Conservation (phyloP, 257 asterid genomes). For the Penstemon davidsonii region DNA sequence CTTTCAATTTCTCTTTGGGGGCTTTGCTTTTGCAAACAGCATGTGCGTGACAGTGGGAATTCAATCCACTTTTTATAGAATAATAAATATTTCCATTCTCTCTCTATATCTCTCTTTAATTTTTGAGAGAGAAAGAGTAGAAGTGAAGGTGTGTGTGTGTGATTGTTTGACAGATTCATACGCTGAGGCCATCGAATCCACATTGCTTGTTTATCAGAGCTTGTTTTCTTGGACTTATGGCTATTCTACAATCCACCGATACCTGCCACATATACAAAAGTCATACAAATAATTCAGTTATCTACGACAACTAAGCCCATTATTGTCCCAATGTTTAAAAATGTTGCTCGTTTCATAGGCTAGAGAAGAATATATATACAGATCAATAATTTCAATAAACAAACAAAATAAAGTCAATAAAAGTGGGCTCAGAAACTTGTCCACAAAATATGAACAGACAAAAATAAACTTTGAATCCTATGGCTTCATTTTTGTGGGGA, state of each 20-base stretch:
- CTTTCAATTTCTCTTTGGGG: neutral
- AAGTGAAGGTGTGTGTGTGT: neutral
- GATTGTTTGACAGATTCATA: conserved; percentile 33
- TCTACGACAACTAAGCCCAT: too few relatives aligned
- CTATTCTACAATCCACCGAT: conserved; percentile 81
- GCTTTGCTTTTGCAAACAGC: conserved; percentile 11
- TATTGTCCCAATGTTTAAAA: neutral
- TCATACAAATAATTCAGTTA: neutral
- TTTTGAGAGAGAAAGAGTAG: neutral
- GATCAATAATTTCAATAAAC: conserved; percentile 9
- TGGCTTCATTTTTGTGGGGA: too few relatives aligned
- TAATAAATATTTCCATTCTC: neutral
- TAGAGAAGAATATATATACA: neutral
- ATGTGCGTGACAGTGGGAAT: conserved; percentile 23
- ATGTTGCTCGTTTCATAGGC: too few relatives aligned
- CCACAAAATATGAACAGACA: neutral
- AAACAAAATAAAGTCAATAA: conserved; percentile 11
- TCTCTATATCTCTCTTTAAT: neutral
- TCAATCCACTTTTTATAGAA: neutral
- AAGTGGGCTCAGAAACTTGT: neutral
- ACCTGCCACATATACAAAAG: conserved; percentile 45
- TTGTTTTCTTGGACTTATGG: conserved; percentile 86
- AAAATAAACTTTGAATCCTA: neutral
- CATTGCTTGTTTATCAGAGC: conserved; percentile 73
- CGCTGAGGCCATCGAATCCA: conserved; percentile 92